These are phyloP conservation scores for Daldinia sp. DNA, from an alignment of 2,329 filamentous ascomycete species.

Conservation along the genomic window DNA sequence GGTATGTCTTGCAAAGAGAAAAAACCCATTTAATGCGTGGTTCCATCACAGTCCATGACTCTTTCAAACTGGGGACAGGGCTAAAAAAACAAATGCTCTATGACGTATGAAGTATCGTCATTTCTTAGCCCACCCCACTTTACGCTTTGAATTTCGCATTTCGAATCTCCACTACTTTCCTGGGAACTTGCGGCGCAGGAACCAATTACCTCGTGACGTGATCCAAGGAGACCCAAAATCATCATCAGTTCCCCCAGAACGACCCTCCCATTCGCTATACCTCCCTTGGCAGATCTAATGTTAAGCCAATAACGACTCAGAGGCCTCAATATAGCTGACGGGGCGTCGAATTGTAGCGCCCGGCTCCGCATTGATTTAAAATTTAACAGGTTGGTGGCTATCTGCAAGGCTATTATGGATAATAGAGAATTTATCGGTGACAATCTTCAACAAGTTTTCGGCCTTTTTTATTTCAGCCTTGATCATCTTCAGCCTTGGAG, in stretches of 20 bases:
- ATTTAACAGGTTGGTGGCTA: constrained; percentile 8
- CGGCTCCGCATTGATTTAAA: constrained; percentile 25
- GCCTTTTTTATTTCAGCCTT: constrained; percentile 16
- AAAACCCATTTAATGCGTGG: constrained; percentile 12
- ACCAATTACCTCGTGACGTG: constrained; percentile 37
- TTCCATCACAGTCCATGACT: constrained; percentile 39
- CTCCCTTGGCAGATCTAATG: constrained; percentile 24
- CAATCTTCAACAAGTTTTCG: constrained; percentile 17
- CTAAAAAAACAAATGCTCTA: constrained; percentile 26
- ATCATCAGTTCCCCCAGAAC: constrained; percentile 28
- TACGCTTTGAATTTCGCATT: constrained; percentile 19
- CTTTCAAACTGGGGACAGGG: constrained; percentile 34
- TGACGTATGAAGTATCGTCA: constrained; percentile 45
- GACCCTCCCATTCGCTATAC: constrained; percentile 23
- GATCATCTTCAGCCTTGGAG: constrained; percentile 26
- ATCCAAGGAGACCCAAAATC: constrained; percentile 30
- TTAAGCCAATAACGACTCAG: constrained; percentile 28
- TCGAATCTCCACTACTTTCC: constrained; percentile 29
- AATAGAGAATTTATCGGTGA: constrained; percentile 14
- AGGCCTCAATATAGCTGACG: constrained; percentile 17
- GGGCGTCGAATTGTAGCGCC: constrained; percentile 8
- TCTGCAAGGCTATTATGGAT: constrained; percentile 31
- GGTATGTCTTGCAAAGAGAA: neutral
- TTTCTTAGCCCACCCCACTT: constrained; percentile 37
- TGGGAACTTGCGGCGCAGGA: constrained; percentile 31